Evolutionary conservation across 306 rosid species (phyloP).

Genomic region (Morella rubra): DNA sequence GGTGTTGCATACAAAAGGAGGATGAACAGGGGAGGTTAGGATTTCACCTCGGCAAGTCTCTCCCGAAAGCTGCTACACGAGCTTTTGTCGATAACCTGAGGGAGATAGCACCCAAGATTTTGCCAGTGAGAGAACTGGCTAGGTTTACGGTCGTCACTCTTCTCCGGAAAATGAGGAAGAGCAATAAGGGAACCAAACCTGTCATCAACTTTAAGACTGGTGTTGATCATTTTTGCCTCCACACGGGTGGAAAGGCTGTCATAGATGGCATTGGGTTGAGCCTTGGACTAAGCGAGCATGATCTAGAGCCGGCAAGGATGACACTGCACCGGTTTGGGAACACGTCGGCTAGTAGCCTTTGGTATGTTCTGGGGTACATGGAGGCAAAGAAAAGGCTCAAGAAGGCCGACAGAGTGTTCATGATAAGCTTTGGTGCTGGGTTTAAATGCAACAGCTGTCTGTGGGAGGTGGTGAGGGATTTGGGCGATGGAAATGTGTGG

Average conservation of each 20-base stretch:
- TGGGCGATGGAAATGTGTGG: conserved; percentile 66
- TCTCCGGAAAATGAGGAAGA: conserved; percentile 26
- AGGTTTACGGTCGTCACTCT: conserved; percentile 41
- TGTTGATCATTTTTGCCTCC: conserved; percentile 80
- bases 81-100: conserved; percentile 76
- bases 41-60: conserved; percentile 55
- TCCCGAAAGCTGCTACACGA: conserved; percentile 83
- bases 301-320: conserved; percentile 89
- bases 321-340: conserved; percentile 86
- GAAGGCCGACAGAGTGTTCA: conserved; percentile 56
- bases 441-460: conserved; percentile 89
- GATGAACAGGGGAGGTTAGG: conserved; percentile 67
- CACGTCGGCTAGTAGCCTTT: conserved; percentile 78
- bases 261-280: conserved; percentile 76
- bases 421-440: conserved; percentile 97
- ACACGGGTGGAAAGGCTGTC: conserved; percentile 90
- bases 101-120: conserved; percentile 57
- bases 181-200: conserved; percentile 25
- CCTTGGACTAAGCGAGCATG: conserved; percentile 52
- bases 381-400: conserved; percentile 81
- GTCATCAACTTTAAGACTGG: conserved; percentile 58
- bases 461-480: conserved; percentile 75
- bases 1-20: conserved; percentile 70
- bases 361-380: conserved; percentile 93
- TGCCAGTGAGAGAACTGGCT: conserved; percentile 64